Conservation (phyloP, 106 monocot species). For the Platanthera zijinensis region DNA sequence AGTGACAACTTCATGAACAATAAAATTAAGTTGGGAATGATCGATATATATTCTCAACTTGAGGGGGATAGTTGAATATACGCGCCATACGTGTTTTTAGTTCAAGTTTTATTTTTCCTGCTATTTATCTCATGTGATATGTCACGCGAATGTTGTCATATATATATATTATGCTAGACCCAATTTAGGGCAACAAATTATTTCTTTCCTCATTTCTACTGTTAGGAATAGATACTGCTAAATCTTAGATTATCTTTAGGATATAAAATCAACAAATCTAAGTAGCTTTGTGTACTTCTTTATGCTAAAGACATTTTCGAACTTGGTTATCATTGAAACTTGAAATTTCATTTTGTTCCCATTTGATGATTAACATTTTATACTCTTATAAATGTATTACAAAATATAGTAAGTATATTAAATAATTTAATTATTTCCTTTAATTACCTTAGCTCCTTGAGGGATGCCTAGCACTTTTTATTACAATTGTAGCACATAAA, state of each 20-base stretch:
- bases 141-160: too few relatives aligned
- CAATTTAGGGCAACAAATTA: too few relatives aligned
- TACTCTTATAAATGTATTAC: background rate
- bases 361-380: background rate
- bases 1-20: too few relatives aligned
- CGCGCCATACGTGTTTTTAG: too few relatives aligned
- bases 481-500: background rate
- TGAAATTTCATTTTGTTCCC: background rate
- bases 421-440: background rate
- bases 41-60: too few relatives aligned
- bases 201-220: too few relatives aligned
- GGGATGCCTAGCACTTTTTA: background rate
- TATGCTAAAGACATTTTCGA: background rate
- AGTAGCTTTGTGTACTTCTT: background rate
- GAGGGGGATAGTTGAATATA: too few relatives aligned
- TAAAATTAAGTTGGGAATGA: too few relatives aligned
- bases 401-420: background rate
- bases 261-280: background rate
- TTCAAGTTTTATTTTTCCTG: too few relatives aligned
- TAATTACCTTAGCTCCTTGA: background rate
- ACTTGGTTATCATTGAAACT: background rate
- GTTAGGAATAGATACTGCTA: background rate
- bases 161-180: too few relatives aligned
- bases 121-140: too few relatives aligned
- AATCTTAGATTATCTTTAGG: background rate